phyloP scores from a whole-genome alignment of 75 land plant genomes.

The Pseudotsuga menziesii region DNA sequence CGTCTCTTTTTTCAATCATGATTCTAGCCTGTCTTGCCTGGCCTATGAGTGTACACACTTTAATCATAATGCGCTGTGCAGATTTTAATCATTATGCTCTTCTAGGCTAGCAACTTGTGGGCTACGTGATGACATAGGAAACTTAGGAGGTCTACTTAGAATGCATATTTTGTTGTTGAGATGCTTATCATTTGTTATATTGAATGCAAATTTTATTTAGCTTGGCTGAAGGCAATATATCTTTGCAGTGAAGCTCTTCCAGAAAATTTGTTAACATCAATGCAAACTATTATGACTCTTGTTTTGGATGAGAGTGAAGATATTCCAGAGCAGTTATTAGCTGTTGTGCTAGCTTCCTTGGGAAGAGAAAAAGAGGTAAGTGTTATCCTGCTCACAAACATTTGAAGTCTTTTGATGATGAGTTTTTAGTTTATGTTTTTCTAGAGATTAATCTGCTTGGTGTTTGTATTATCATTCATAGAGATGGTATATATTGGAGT shows the following conservation, averaged over 20 bases:
- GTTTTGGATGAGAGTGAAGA: slow-evolving; percentile 86
- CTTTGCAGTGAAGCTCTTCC: slow-evolving; percentile 84
- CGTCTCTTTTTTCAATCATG: too few species aligned
- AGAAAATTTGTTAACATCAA: slow-evolving; percentile 60
- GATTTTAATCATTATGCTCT: too few species aligned
- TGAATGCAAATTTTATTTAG: background rate
- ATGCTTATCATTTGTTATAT: background rate
- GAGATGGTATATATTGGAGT: background rate
- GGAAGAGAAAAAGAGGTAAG: slow-evolving; percentile 53
- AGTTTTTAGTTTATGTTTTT: background rate
- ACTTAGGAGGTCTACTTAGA: too few species aligned
- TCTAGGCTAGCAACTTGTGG: too few species aligned
- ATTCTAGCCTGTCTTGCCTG: too few species aligned
- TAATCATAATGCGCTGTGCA: too few species aligned
- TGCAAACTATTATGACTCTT: slow-evolving; percentile 82
- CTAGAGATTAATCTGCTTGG: slow-evolving; percentile 5
- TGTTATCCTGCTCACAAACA: background rate
- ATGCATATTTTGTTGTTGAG: too few species aligned
- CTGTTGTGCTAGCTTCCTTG: slow-evolving; percentile 42
- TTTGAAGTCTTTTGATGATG: background rate
- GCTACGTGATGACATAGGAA: too few species aligned
- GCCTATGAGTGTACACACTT: too few species aligned
- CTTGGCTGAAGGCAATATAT: background rate
- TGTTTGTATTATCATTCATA: background rate
- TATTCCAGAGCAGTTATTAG: slow-evolving; percentile 50